Evolutionary conservation across 2,329 filamentous ascomycete genomes (phyloP), one percentile per base, ranked within the genome.

Genomic region (Penicillium polonicum): DNA sequence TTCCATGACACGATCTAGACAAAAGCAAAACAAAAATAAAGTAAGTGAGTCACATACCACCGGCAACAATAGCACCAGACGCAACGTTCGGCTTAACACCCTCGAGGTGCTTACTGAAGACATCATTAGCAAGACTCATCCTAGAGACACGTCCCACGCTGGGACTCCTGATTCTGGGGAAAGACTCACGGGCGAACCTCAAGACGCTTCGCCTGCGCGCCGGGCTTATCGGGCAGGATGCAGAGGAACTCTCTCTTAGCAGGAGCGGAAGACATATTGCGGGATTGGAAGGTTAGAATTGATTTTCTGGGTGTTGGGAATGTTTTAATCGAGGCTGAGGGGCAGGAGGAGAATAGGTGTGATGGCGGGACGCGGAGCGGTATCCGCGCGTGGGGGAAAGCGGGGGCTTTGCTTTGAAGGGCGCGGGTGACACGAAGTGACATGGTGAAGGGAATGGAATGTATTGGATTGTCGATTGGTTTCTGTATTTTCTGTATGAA

Each of bases 171-270:
- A 46, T 48, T 1, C 19, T 5, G 17, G 17, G 49, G 38, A 25
- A 41, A 31, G 33, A 67, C 70, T 66, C 58, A 77, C 72, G 64
- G 63, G 36, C 67, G 64, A 39, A 70, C 70, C 64, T 85, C 82
- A 27, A 89, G 75, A 54, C 88, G 80, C 79, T 88, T 88, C 63
- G 80, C 80, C 58, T 82, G 75, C 21, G 74, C 78, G 41, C 82
- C 85, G 2, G 85, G 82, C 72, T 85, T 83, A 73, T 91, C 88
- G 13, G 86, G 88, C 38, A 90, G 70, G 57, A 91, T 79, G 65
- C 88, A 86, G 38, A 91, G 82, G 79, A 86, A 91, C 73, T 90
- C 86, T 60, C 77, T 82, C 69, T 82, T 83, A 48, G 71, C 66
- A 46, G 71, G 60, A 12, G 65, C 49, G 21, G 69, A 56, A 35